These are phyloP conservation scores for Pseudocercospora vitis DNA, from an alignment of 2,329 filamentous ascomycete species.

Conservation along the genomic window DNA sequence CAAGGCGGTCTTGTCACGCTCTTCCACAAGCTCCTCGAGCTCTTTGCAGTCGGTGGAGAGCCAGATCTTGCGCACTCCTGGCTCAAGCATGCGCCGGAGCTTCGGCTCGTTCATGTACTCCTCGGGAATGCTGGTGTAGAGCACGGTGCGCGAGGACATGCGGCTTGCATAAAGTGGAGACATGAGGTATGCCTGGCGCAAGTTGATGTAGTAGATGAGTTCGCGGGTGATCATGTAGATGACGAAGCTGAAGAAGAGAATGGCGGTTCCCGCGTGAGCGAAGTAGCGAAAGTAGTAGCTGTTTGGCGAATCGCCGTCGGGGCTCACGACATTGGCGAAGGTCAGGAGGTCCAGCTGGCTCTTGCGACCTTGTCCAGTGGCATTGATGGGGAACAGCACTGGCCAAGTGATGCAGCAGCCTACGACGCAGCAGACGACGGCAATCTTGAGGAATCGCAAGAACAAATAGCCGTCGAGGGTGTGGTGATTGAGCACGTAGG, in stretches of 20 bases:
- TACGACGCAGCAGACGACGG: slow-evolving; percentile 75
- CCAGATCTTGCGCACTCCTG: slow-evolving; percentile 81
- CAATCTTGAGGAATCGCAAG: slow-evolving; percentile 80
- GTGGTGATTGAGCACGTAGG: slow-evolving; percentile 82
- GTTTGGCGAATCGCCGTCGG: slow-evolving; percentile 19
- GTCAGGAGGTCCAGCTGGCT: slow-evolving; percentile 73
- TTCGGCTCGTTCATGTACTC: slow-evolving; percentile 75
- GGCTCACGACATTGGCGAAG: slow-evolving; percentile 48
- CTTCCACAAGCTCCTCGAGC: slow-evolving; percentile 75
- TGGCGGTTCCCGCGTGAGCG: slow-evolving; percentile 77
- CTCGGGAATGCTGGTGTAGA: slow-evolving; percentile 81
- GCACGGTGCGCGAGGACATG: slow-evolving; percentile 84
- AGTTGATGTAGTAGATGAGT: slow-evolving; percentile 85
- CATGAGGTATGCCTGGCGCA: slow-evolving; percentile 88
- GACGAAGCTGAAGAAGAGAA: slow-evolving; percentile 82
- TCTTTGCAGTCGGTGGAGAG: slow-evolving; percentile 74
- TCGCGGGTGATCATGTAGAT: slow-evolving; percentile 87
- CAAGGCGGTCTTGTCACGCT: slow-evolving; percentile 76
- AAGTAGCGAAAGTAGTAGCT: slow-evolving; percentile 65
- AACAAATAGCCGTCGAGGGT: slow-evolving; percentile 91
- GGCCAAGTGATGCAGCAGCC: slow-evolving; percentile 86
- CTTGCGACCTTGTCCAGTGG: slow-evolving; percentile 68
- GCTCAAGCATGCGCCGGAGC: slow-evolving; percentile 76
- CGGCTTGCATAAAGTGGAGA: slow-evolving; percentile 81
- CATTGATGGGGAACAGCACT: slow-evolving; percentile 83